phyloP scores from a whole-genome alignment of 1,139 yeast species.

The Suhomyces kunorum region DNA sequence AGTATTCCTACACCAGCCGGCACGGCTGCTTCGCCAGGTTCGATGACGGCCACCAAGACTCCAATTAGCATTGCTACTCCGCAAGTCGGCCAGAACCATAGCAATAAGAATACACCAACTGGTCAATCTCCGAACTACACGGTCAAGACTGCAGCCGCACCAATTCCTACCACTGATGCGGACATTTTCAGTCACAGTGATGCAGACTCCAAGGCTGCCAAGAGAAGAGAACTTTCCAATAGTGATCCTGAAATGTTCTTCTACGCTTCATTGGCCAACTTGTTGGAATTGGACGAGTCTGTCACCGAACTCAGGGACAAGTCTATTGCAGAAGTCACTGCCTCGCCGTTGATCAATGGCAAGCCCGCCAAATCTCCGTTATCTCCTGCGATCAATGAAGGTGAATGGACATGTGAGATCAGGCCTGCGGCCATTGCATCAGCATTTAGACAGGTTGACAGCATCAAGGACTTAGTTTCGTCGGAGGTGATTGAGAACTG shows the following conservation, averaged over 20 bases:
- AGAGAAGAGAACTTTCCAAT: conserved; percentile 48
- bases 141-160: conserved; percentile 17
- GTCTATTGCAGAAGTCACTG: conserved; percentile 28
- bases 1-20: conserved; percentile 40
- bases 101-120: conserved; percentile 46
- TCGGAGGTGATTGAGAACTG: conserved; percentile 36
- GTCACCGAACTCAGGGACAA: conserved; percentile 18
- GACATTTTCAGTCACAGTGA: conserved; percentile 27
- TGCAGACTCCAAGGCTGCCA: conserved; percentile 38
- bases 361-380: conserved; percentile 37
- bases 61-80: conserved; percentile 51
- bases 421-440: conserved; percentile 48
- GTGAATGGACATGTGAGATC: conserved; percentile 49
- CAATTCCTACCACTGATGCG: conserved; percentile 21
- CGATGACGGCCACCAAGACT: conserved; percentile 44
- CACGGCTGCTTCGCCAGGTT: conserved; percentile 44
- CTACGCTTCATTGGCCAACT: conserved; percentile 52
- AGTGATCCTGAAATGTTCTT: conserved; percentile 53
- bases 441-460: conserved; percentile 49
- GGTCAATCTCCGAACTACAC: conserved; percentile 41
- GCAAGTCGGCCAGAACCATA: conserved; percentile 36
- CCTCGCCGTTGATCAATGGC: conserved; percentile 30
- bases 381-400: conserved; percentile 28
- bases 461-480: conserved; percentile 33
- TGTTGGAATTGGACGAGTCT: conserved; percentile 48